Evolutionary conservation across 768 basidiomycete species (phyloP).

Genomic region (Mycena venus): DNA sequence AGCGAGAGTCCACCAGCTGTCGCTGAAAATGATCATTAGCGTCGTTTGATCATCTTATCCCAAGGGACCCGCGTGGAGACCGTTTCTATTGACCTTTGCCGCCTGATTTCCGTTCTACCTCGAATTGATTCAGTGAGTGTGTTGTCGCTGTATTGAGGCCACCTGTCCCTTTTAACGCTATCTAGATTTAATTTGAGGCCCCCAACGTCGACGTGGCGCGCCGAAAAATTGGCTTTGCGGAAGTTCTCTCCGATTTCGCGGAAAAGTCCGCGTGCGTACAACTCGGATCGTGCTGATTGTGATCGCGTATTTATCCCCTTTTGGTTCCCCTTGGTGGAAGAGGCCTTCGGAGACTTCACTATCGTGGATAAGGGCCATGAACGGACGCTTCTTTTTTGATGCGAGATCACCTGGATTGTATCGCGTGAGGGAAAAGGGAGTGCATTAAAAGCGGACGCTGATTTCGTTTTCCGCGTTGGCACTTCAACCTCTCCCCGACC

Average conservation of each 20-base stretch:
- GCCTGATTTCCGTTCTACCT: too few species aligned
- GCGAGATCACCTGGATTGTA: constrained; percentile 3
- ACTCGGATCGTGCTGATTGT: background rate
- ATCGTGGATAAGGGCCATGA: constrained; percentile 3
- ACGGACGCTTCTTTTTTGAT: constrained; percentile 19
- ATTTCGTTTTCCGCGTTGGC: constrained; percentile 13
- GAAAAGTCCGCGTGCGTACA: background rate
- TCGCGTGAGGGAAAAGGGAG: background rate
- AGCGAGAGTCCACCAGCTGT: background rate
- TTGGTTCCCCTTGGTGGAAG: background rate
- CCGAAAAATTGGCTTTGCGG: too few species aligned
- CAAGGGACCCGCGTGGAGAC: too few species aligned
- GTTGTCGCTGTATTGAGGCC: too few species aligned
- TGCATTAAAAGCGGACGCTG: constrained; percentile 1
- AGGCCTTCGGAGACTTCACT: background rate
- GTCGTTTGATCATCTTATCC: too few species aligned
- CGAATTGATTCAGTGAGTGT: too few species aligned
- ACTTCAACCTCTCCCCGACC: constrained; percentile 16
- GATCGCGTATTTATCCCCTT: background rate
- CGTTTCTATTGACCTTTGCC: too few species aligned
- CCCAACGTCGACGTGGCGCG: too few species aligned
- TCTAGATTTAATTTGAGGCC: too few species aligned
- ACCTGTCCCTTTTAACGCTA: too few species aligned
- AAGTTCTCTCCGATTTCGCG: background rate
- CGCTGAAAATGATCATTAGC: background rate